Base-by-base conservation (phyloP, 2,329 filamentous ascomycete species). In the Ascochyta fabae region DNA sequence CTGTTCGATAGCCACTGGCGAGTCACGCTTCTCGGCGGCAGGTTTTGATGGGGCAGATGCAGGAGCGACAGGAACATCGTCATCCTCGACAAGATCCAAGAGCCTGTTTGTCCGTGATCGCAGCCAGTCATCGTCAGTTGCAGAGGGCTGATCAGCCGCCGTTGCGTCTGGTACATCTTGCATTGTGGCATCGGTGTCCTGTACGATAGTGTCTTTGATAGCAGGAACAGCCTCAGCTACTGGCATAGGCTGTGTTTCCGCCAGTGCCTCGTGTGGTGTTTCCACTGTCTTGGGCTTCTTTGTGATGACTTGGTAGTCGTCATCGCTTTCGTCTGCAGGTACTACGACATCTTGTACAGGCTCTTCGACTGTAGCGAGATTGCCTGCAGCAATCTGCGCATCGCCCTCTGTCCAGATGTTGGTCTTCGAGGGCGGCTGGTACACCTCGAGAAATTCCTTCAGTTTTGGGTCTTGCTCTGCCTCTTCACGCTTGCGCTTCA, bases 71-170 rank as follows among this genome's bases (percentile, higher is more conserved):
- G 56, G 43, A 0, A 76, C 74, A 56, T 89, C 85, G 56, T 88
- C 88, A 39, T 91, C 89, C 66, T 96, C 91, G 49, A 93, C 82
- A 26, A 98, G 80, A 73, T 94, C 95, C 46, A 97, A 82, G 44
- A 96, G 80, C 67, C 94, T 86, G 77, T 88, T 97, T 13, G 93
- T 98, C 65, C 90, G 87, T 60, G 90, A 94, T 54, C 94, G 87
- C 65, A 97, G 81, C 95, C 95, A 99, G 75, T 98, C 93, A 58
- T 88, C 87, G 77, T 97, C 92, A 22, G 89, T 88, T 3, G 87
- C 81, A 46, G 80, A 79, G 41, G 75, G 74, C 31, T 70, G 70
- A 23, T 73, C 68, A 44, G 70, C 68, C 22, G 64, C 45, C 38
- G 60, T 42, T 31, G 45, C 53, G 19, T 57, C 58, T 12, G 60